phyloP scores from a whole-genome alignment of 306 rosid species.

The Trichosanthes truncata region DNA sequence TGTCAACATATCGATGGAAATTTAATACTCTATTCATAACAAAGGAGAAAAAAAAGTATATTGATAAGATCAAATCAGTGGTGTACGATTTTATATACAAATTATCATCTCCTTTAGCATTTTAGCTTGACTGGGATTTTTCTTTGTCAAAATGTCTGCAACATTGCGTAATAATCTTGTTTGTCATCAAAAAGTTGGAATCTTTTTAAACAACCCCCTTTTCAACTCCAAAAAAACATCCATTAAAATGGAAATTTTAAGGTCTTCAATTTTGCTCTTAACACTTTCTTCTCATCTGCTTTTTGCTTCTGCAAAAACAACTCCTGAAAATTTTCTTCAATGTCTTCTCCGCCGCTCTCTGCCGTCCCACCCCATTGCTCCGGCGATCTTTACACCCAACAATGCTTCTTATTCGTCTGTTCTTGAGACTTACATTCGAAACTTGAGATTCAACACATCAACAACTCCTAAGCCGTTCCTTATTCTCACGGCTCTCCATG shows the following conservation, averaged over 20 bases:
- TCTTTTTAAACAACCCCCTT: not conserved
- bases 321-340: not conserved
- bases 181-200: not conserved
- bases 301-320: not conserved
- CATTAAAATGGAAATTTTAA: not conserved
- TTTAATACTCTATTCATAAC: too few species aligned
- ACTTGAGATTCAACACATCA: constrained; percentile 52
- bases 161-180: not conserved
- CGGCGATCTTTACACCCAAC: constrained; percentile 26
- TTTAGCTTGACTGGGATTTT: not conserved
- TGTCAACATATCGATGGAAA: too few species aligned
- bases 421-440: constrained; percentile 38
- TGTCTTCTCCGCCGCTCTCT: not conserved
- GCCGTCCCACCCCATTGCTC: constrained; percentile 14
- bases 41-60: not conserved
- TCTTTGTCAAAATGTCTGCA: not conserved
- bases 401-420: constrained; percentile 33
- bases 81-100: not conserved
- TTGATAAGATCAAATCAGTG: not conserved
- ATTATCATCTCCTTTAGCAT: not conserved
- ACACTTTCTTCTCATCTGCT: not conserved
- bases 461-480: constrained; percentile 37
- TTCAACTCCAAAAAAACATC: not conserved
- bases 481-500: constrained; percentile 34
- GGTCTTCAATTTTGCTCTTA: not conserved